phyloP scores from a whole-genome alignment of 805 yeast species.

The Lachancea cidri region DNA sequence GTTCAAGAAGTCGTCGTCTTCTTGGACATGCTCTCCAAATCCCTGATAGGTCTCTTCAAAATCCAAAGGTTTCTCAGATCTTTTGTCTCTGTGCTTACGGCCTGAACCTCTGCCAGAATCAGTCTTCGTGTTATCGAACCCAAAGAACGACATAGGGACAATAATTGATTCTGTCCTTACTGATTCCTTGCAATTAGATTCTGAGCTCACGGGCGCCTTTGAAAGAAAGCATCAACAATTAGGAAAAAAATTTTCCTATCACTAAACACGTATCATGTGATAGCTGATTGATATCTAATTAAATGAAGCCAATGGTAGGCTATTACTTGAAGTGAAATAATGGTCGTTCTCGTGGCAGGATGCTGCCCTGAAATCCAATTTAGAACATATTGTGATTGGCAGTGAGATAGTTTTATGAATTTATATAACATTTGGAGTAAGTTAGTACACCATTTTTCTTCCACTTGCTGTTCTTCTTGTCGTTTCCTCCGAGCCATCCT shows the following conservation, averaged over 20 bases:
- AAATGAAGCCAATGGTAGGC: background rate
- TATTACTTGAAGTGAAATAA: background rate
- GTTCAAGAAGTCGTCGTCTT: constrained; percentile 58
- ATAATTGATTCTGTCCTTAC: background rate
- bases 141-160: constrained; percentile 32
- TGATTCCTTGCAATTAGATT: background rate
- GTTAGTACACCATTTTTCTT: constrained; percentile 30
- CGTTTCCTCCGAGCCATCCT: constrained; percentile 40
- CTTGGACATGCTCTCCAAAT: constrained; percentile 62
- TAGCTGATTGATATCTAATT: too few relatives aligned
- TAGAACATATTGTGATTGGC: too few relatives aligned
- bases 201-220: constrained; percentile 1
- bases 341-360: too few relatives aligned
- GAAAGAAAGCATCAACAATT: constrained; percentile 9
- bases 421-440: background rate
- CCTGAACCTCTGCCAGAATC: constrained; percentile 3
- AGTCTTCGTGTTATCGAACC: constrained; percentile 27
- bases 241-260: constrained; percentile 3
- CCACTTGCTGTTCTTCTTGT: constrained; percentile 33
- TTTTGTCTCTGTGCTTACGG: constrained; percentile 5
- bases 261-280: constrained; percentile 1
- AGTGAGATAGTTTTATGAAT: background rate
- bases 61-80: constrained; percentile 42
- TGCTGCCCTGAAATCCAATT: too few relatives aligned
- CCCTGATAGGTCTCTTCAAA: constrained; percentile 85